Conservation (phyloP, 495 filamentous ascomycete species). For the Geoglossum glabrum region DNA sequence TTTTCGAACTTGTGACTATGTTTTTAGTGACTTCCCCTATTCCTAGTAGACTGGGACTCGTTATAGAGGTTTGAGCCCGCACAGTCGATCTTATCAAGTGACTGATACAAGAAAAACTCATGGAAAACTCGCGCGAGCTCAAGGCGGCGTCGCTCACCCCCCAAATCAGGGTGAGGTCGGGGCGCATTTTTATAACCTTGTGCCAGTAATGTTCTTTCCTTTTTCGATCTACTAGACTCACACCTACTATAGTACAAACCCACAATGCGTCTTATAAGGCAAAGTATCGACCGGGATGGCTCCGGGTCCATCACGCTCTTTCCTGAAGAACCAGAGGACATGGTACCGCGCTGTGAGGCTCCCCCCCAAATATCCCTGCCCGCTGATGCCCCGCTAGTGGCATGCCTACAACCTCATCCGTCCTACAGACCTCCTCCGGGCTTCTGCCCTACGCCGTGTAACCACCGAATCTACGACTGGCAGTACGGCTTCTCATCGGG, state of each 20-base stretch:
- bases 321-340: constrained; percentile 87
- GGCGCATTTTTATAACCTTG: no score
- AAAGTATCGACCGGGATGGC: constrained; percentile 54
- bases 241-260: neutral
- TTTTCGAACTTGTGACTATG: no score
- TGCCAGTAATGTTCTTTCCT: no score
- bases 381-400: constrained; percentile 39
- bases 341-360: constrained; percentile 34
- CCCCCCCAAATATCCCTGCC: constrained; percentile 1
- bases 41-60: no score
- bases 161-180: no score
- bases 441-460: constrained; percentile 66
- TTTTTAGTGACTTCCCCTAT: no score
- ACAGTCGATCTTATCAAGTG: no score
- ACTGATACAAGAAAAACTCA: no score
- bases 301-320: constrained; percentile 61
- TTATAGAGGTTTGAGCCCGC: no score
- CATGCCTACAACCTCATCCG: constrained; percentile 90
- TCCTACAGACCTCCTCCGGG: constrained; percentile 55
- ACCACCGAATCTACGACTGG: constrained; percentile 51
- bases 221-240: no score
- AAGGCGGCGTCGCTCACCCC: no score
- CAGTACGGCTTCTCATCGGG: constrained; percentile 48
- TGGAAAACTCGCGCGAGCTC: no score
- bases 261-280: constrained; percentile 50